phyloP scores from a whole-genome alignment of 2,329 filamentous ascomycete species.

The Triangularia verruculosa region DNA sequence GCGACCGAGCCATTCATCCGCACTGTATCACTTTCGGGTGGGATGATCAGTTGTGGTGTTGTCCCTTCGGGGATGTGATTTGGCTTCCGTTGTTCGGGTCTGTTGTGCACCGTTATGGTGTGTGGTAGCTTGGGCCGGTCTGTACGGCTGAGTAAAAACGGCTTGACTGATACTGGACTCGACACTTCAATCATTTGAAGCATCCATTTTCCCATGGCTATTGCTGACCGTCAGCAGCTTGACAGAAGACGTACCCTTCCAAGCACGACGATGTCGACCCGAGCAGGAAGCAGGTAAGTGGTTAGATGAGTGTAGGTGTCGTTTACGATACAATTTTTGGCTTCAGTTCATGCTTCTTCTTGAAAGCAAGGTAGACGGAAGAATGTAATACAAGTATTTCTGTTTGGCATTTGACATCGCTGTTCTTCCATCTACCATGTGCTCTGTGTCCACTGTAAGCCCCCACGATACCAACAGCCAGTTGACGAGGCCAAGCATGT shows the following conservation, averaged over 20 bases:
- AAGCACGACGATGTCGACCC: background rate
- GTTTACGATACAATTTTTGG: background rate
- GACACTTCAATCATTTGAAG: conserved; percentile 1
- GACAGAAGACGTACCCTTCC: background rate
- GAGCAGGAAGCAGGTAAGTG: background rate
- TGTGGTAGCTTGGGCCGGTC: conserved; percentile 32
- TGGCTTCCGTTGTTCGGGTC: conserved; percentile 55
- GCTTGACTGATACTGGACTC: conserved; percentile 35
- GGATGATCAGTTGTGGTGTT: conserved; percentile 78
- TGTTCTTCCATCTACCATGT: background rate
- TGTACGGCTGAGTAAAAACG: conserved; percentile 38
- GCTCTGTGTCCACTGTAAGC: background rate
- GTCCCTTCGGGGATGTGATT: conserved; percentile 48
- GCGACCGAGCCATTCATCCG: conserved; percentile 69
- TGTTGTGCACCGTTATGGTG: conserved; percentile 56
- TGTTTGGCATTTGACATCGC: too few relatives aligned
- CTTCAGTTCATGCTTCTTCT: background rate
- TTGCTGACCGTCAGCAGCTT: conserved; percentile 21
- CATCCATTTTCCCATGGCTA: conserved; percentile 1
- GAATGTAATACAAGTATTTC: background rate
- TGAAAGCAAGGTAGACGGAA: background rate
- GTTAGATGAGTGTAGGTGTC: background rate
- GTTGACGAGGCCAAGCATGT: background rate
- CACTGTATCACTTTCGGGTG: conserved; percentile 58
- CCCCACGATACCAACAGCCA: background rate